Conservation (phyloP, 31 red algal species). For the Asparagopsis taxiformis region DNA sequence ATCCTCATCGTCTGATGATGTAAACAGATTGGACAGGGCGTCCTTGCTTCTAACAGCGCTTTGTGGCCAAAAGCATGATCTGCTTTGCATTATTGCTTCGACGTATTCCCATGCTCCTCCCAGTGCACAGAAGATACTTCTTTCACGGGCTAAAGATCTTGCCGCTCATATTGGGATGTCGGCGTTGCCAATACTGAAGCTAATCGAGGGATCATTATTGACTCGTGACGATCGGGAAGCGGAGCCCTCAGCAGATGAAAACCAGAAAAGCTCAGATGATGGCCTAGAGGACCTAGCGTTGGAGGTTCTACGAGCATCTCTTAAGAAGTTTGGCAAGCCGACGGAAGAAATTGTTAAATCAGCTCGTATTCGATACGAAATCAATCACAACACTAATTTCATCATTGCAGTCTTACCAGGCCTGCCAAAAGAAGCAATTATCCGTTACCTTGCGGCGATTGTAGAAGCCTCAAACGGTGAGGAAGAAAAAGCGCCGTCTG, state of each 20-base stretch:
- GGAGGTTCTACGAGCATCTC: slow-evolving; percentile 23
- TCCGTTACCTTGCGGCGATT: slow-evolving; percentile 40
- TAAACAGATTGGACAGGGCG: slow-evolving; percentile 22
- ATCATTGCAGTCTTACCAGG: slow-evolving; percentile 56
- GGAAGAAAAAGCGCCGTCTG: background rate
- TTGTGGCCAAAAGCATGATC: slow-evolving; percentile 45
- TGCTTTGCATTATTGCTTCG: slow-evolving; percentile 15
- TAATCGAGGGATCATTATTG: slow-evolving; percentile 29
- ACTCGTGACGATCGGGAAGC: background rate
- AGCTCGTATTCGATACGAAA: slow-evolving; percentile 48
- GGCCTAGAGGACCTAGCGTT: slow-evolving; percentile 34
- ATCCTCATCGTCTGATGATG: slow-evolving; percentile 3
- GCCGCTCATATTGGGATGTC: slow-evolving; percentile 49
- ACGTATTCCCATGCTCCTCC: slow-evolving; percentile 10
- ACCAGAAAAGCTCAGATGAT: slow-evolving; percentile 3
- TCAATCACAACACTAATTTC: slow-evolving; percentile 32
- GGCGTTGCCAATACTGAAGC: slow-evolving; percentile 19
- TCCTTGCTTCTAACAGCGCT: slow-evolving; percentile 42
- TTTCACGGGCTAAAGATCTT: slow-evolving; percentile 40
- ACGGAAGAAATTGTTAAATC: slow-evolving; percentile 36
- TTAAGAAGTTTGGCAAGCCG: slow-evolving; percentile 36
- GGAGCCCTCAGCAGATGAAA: background rate
- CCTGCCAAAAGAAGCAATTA: slow-evolving; percentile 28
- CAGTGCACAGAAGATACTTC: slow-evolving; percentile 8
- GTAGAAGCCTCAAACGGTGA: background rate